These are phyloP conservation scores for Teratosphaeria pseudoeucalypti DNA, from an alignment of 2,329 filamentous ascomycete species.

Conservation along the genomic window DNA sequence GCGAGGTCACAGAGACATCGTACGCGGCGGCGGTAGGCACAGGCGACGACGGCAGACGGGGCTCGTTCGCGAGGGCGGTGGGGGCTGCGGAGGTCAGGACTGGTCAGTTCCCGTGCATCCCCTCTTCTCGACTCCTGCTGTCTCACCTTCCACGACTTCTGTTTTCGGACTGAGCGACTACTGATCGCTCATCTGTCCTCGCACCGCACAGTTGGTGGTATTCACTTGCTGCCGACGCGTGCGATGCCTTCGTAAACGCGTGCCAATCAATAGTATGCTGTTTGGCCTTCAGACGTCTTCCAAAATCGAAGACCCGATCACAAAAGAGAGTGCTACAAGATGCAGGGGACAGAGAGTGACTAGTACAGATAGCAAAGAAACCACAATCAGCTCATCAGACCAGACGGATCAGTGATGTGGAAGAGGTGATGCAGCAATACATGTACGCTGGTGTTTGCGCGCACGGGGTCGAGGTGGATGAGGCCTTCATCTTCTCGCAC, in stretches of 20 bases:
- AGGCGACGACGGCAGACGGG: constrained; percentile 7
- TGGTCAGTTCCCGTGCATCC: background rate
- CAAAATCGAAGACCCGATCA: background rate
- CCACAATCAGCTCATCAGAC: background rate
- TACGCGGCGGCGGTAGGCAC: background rate
- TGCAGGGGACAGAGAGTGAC: background rate
- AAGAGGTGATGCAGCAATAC: background rate
- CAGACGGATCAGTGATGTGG: background rate
- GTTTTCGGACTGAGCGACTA: constrained; percentile 5
- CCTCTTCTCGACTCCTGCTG: background rate
- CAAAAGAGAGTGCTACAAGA: background rate
- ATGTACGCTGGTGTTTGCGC: background rate
- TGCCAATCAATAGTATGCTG: background rate
- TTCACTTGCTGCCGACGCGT: background rate
- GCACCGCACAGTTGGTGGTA: background rate
- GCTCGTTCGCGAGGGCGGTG: constrained; percentile 1
- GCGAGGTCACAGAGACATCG: constrained; percentile 5
- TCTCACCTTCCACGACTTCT: constrained; percentile 7
- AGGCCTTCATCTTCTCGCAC: background rate
- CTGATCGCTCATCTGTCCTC: constrained; percentile 5
- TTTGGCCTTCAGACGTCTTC: background rate
- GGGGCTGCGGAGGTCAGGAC: background rate
- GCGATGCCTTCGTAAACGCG: background rate
- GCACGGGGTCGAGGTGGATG: background rate
- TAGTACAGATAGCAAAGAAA: background rate